Evolutionary conservation across 2,329 filamentous ascomycete species (phyloP).

Genomic region (Pezicula rhizophila): DNA sequence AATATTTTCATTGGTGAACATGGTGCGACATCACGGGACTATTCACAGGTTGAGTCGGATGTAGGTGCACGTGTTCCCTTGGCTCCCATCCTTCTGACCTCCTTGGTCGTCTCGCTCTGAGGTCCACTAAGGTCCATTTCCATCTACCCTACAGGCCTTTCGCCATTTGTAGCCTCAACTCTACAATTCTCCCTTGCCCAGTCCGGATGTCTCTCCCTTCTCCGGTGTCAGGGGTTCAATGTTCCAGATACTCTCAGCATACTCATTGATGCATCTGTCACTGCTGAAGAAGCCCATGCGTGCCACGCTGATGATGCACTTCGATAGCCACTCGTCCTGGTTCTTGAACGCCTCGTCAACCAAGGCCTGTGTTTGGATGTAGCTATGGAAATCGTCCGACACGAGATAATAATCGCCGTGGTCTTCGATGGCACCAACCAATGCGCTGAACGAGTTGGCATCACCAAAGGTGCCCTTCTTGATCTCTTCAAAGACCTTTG

Average conservation of each 20-base stretch:
- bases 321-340: conserved; percentile 86
- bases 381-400: conserved; percentile 94
- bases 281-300: conserved; percentile 98
- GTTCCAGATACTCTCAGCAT: conserved; percentile 97
- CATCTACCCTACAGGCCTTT: no score
- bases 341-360: conserved; percentile 91
- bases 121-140: no score
- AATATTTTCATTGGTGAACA: no score
- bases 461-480: conserved; percentile 76
- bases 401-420: conserved; percentile 98
- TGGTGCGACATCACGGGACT: no score
- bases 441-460: conserved; percentile 68
- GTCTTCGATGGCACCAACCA: conserved; percentile 79
- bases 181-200: conserved; percentile 19
- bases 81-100: no score
- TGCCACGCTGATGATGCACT: conserved; percentile 81
- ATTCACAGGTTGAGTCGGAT: no score
- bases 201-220: conserved; percentile 8
- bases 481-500: conserved; percentile 79
- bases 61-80: no score
- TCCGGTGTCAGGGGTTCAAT: conserved; percentile 60
- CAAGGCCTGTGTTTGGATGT: conserved; percentile 82
- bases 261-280: conserved; percentile 93
- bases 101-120: no score
- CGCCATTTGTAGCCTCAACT: neutral